phyloP scores from a whole-genome alignment of 768 basidiomycete species.

The Pleurotus citrinopileatus region DNA sequence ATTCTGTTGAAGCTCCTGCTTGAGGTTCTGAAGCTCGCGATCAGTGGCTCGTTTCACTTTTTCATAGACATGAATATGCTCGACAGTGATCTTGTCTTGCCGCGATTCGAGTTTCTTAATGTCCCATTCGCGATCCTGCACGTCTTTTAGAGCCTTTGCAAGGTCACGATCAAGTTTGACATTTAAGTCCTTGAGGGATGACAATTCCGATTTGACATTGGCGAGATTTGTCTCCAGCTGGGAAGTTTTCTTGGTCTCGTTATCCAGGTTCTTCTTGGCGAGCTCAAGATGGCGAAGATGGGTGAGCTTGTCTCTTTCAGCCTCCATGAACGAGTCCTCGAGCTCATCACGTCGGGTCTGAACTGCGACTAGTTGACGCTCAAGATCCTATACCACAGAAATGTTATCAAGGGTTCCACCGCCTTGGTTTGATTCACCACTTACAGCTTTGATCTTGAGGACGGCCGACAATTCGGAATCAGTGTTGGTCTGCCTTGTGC shows the following conservation, averaged over 20 bases:
- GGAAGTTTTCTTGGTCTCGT: constrained; percentile 67
- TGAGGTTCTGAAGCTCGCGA: constrained; percentile 80
- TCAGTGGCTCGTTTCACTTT: constrained; percentile 95
- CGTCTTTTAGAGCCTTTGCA: constrained; percentile 74
- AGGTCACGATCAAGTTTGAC: constrained; percentile 76
- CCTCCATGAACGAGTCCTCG: constrained; percentile 83
- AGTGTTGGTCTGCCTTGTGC: constrained; percentile 63
- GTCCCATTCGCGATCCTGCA: constrained; percentile 83
- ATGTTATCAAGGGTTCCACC: too few species aligned
- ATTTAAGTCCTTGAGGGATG: constrained; percentile 64
- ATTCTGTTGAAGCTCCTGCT: constrained; percentile 72
- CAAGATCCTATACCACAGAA: constrained; percentile 53
- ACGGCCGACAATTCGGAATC: constrained; percentile 64
- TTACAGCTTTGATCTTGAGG: constrained; percentile 71
- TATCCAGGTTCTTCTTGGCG: constrained; percentile 67
- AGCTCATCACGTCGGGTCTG: constrained; percentile 80
- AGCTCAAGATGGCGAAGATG: constrained; percentile 73
- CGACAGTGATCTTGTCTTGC: constrained; percentile 98
- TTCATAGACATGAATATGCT: constrained; percentile 95
- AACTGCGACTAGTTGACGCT: constrained; percentile 70
- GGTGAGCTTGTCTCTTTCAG: constrained; percentile 78
- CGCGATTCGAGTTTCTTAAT: constrained; percentile 80
- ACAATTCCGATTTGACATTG: constrained; percentile 67
- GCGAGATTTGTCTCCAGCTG: constrained; percentile 69
- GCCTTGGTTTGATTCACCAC: too few species aligned